Conservation (phyloP, 1,139 yeast genomes). For the Kazachstania sp. region DNA sequence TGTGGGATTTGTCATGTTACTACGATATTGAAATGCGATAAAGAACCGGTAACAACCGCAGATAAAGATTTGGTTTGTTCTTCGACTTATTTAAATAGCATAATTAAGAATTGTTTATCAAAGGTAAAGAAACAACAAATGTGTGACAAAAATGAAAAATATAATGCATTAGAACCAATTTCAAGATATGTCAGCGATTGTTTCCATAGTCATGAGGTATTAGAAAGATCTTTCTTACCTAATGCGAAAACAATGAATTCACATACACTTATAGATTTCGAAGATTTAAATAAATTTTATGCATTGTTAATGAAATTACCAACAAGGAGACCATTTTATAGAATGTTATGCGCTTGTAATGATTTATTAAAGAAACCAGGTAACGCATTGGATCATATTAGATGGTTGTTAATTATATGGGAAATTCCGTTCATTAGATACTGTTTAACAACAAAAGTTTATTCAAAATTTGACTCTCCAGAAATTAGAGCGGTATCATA, state of each 20-base stretch:
- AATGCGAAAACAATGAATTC: conserved; percentile 11
- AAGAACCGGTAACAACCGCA: background rate
- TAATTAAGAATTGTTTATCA: conserved; percentile 8
- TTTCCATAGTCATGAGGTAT: conserved; percentile 36
- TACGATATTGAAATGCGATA: conserved; percentile 3
- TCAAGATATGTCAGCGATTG: conserved; percentile 37
- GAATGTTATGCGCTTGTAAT: conserved; percentile 42
- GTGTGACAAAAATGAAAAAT: conserved; percentile 16
- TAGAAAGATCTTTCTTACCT: conserved; percentile 45
- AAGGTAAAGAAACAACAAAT: conserved; percentile 9
- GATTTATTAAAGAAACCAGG: conserved; percentile 42
- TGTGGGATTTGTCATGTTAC: conserved; percentile 52
- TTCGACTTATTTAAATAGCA: conserved; percentile 4
- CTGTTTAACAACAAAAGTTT: conserved; percentile 34
- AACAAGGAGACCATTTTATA: conserved; percentile 49
- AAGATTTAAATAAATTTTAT: conserved; percentile 40
- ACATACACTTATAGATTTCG: conserved; percentile 33
- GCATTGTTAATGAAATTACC: conserved; percentile 42
- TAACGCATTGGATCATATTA: conserved; percentile 24
- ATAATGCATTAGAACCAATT: conserved; percentile 43
- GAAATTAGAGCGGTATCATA: conserved; percentile 50
- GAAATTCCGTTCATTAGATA: conserved; percentile 52
- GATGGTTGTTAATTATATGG: conserved; percentile 53
- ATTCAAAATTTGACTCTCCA: conserved; percentile 33
- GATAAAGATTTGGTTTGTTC: conserved; percentile 3